Evolutionary conservation across 345 rosid species (phyloP).

Genomic region (Eucalyptus paniculata): DNA sequence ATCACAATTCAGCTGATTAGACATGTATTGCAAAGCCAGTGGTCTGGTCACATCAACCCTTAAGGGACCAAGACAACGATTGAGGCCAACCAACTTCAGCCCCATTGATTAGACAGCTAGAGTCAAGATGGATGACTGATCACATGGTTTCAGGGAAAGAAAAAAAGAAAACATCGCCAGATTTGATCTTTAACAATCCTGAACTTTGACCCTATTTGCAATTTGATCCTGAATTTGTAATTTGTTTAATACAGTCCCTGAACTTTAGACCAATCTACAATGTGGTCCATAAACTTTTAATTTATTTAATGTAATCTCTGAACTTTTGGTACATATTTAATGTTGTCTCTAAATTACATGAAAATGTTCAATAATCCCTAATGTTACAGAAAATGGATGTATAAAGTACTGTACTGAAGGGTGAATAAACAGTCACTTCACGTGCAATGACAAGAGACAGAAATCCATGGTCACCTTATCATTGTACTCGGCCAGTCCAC

Average conservation of each 20-base stretch:
- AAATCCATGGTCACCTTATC: not conserved
- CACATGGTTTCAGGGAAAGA: not conserved
- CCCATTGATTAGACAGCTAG: not conserved
- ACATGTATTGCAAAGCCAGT: not conserved
- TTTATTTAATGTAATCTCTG: too few species aligned
- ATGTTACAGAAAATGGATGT: not conserved
- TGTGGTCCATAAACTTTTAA: too few species aligned
- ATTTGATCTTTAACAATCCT: not conserved
- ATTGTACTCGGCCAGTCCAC: not conserved
- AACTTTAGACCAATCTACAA: too few species aligned
- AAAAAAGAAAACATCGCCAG: not conserved
- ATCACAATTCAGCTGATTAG: not conserved
- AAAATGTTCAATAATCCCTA: not conserved
- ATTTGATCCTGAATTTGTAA: too few species aligned
- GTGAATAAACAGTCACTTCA: not conserved
- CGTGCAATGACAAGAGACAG: not conserved
- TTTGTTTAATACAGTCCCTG: too few species aligned
- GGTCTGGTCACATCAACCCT: not conserved
- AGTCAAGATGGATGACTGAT: not conserved
- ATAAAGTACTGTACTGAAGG: not conserved
- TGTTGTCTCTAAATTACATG: fast-evolving
- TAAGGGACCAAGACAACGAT: not conserved
- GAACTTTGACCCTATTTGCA: too few species aligned
- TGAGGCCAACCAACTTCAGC: not conserved
- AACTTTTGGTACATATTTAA: too few species aligned